Evolutionary conservation across 257 asterid genomes (phyloP), one percentile per base, ranked within the genome.

Genomic region (Ballota nigra): DNA sequence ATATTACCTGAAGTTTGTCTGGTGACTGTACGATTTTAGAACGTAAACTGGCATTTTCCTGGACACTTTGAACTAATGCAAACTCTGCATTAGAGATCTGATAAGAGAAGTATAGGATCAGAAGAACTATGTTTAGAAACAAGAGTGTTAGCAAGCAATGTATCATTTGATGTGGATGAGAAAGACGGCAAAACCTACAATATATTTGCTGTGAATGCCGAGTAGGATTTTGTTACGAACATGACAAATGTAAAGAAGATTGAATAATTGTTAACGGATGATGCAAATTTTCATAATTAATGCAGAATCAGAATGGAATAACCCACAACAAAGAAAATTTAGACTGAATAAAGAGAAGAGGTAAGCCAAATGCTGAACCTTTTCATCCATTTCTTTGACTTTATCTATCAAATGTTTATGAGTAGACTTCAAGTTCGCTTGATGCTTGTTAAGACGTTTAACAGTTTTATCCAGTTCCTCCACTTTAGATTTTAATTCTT

Each of bases 11-110:
- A 77, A 95, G 97, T 80, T 95, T 95, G 82, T 89, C 96, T 0
- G 99, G 99, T 68, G 98, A 95, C 84, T 95, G 98, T 62, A 95
- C 98, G 70, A 95, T 88, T 84, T 87, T 89, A 63, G 97, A 86
- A 12, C 88, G 96, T 64, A 95, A 78, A 75, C 83, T 84, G 53
- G 92, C 96, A 88, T 92, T 92, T 81, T 92, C 98, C 76, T 86
- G 97, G 76, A 78, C 90, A 56, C 86, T 81, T 75, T 89, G 92
- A 45, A 84, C 91, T 77, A 88, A 79, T 23, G 87, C 86, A 55
- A 88, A 92, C 77, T 92, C 97, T 19, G 94, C 99, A 81, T 66
- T 77, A 55, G 91, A 84, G 52, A 87, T 87, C 97, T 95, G 90
- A 56, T 51, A 63, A 72, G 62, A 68, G 57, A 76, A 45, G 70